Evolutionary conservation across 75 land plant genomes (phyloP).

Genomic region (Ceratopteris richardii): DNA sequence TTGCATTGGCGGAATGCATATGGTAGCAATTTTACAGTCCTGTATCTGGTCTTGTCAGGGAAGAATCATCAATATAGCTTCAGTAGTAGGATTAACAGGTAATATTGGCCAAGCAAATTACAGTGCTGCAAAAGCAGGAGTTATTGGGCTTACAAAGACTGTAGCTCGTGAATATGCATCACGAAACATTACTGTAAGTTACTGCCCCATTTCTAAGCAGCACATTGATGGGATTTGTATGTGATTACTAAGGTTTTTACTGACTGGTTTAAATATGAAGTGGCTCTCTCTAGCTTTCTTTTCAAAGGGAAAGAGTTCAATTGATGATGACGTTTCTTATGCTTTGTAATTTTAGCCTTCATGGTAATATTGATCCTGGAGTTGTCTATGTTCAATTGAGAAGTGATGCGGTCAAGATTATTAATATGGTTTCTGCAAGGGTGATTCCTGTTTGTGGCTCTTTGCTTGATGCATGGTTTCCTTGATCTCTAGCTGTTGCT

Average conservation of each 20-base stretch:
- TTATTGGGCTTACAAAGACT: slow-evolving; percentile 84
- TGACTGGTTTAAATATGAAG: not conserved
- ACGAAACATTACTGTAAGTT: slow-evolving; percentile 69
- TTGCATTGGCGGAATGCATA: not conserved
- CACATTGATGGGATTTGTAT: not conserved
- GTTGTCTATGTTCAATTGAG: too few relatives aligned
- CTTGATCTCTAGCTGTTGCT: too few relatives aligned
- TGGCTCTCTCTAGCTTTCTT: not conserved
- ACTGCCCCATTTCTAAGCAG: too few relatives aligned
- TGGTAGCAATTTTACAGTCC: not conserved
- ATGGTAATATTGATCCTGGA: too few relatives aligned
- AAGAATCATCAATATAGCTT: slow-evolving; percentile 83
- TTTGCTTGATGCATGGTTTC: too few relatives aligned
- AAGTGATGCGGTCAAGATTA: too few relatives aligned
- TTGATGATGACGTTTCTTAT: too few relatives aligned
- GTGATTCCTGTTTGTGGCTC: not conserved
- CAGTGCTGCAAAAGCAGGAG: slow-evolving; percentile 97
- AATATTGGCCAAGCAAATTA: slow-evolving; percentile 94
- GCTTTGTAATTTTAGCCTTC: too few relatives aligned
- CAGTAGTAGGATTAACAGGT: slow-evolving; percentile 89
- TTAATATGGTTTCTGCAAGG: too few relatives aligned
- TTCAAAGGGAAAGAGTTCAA: too few relatives aligned
- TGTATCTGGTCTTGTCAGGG: slow-evolving; percentile 52
- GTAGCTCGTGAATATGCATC: slow-evolving; percentile 87
- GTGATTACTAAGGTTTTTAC: not conserved